phyloP scores from a whole-genome alignment of 2,329 filamentous ascomycete species.

The Sporothrix dimorphospora region DNA sequence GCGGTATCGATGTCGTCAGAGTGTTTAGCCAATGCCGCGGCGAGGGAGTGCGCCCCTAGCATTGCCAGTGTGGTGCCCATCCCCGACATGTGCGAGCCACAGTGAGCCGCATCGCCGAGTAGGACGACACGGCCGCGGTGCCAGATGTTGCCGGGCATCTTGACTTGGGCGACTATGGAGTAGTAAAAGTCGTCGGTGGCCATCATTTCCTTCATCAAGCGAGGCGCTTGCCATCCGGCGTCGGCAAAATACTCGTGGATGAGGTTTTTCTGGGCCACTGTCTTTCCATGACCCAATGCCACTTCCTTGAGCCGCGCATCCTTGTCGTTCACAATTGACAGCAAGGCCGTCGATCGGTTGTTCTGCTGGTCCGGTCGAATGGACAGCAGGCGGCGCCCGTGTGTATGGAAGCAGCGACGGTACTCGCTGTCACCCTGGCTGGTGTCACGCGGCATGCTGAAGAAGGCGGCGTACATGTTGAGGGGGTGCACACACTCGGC shows the following conservation, averaged over 20 bases:
- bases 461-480: conserved; percentile 45
- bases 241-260: conserved; percentile 44
- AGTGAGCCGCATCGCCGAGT: conserved; percentile 55
- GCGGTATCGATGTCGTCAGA: background rate
- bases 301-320: conserved; percentile 29
- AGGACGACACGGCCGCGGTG: conserved; percentile 45
- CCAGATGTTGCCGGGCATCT: conserved; percentile 39
- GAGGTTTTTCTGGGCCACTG: background rate
- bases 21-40: conserved; percentile 46
- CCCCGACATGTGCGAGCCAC: conserved; percentile 51
- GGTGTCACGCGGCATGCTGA: conserved; percentile 43
- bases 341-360: conserved; percentile 25
- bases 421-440: conserved; percentile 36
- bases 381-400: conserved; percentile 44
- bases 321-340: conserved; percentile 31
- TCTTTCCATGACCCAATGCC: background rate
- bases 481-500: conserved; percentile 38
- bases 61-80: conserved; percentile 53
- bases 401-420: conserved; percentile 43
- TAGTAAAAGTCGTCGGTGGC: conserved; percentile 41
- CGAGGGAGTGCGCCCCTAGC: conserved; percentile 54
- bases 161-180: conserved; percentile 49
- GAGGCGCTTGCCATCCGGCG: conserved; percentile 50
- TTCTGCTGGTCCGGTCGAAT: conserved; percentile 43
- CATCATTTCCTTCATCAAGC: conserved; percentile 44